phyloP scores from a whole-genome alignment of 192 early-diverging fungal species.

The Linderina pennispora region DNA sequence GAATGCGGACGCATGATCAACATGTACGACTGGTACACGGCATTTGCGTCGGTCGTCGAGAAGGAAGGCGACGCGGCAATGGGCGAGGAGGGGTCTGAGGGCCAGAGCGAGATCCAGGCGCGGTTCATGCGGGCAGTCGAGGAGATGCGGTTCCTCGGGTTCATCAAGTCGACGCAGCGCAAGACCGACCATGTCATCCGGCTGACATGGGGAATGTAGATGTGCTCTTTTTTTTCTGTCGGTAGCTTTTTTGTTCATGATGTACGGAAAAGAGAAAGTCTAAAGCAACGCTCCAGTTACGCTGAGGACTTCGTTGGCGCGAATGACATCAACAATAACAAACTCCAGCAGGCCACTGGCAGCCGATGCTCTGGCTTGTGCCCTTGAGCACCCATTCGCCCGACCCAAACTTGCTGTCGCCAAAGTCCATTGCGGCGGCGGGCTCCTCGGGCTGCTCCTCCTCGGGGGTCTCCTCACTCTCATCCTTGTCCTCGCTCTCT shows the following conservation, averaged over 20 bases:
- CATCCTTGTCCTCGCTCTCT: conserved; percentile 24
- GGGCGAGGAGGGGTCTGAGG: conserved; percentile 32
- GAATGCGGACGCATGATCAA: conserved; percentile 95
- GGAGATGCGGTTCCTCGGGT: conserved; percentile 85
- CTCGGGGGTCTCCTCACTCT: conserved; percentile 13
- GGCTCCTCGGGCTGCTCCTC: conserved; percentile 13
- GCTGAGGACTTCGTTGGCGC: conserved; percentile 76
- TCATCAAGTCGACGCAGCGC: conserved; percentile 78
- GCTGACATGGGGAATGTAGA: conserved; percentile 66
- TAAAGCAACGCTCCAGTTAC: conserved; percentile 66
- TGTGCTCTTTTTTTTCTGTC: not conserved
- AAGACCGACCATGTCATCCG: conserved; percentile 93
- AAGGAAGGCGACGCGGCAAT: too few relatives aligned
- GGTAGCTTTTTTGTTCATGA: conserved; percentile 1
- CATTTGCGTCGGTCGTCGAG: conserved; percentile 76
- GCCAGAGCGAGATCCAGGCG: conserved; percentile 62
- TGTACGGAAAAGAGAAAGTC: not conserved
- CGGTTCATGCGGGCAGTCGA: conserved; percentile 81
- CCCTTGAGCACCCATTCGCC: conserved; percentile 69
- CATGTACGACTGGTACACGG: conserved; percentile 84
- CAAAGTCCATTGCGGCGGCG: conserved; percentile 2
- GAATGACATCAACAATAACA: conserved; percentile 67
- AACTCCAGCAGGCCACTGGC: conserved; percentile 64
- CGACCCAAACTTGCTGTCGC: conserved; percentile 38
- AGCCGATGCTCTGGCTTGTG: conserved; percentile 61